Percentiles rank a stretch among this genome's conserved stretches.
phyloP scores from a whole-genome alignment of 106 monocot genomes.

The Dendrobium chrysotoxum region DNA sequence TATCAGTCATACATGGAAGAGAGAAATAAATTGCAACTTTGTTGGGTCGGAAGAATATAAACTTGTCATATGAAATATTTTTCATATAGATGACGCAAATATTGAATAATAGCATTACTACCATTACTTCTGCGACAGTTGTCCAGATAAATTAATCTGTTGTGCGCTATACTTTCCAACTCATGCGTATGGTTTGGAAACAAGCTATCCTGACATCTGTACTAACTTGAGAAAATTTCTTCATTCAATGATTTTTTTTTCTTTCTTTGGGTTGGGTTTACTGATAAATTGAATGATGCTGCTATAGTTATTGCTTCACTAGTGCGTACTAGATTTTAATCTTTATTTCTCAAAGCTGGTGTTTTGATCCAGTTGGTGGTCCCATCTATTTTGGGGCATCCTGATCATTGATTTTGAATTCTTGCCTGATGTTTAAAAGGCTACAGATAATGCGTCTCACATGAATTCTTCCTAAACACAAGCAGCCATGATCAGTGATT shows the following conservation, averaged over 20 bases:
- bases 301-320: background rate
- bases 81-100: too few species aligned
- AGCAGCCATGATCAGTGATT: background rate
- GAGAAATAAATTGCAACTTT: too few species aligned
- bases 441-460: too few species aligned
- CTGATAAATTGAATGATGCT: background rate
- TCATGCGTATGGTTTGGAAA: too few species aligned
- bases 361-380: background rate
- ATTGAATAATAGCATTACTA: too few species aligned
- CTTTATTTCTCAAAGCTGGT: background rate
- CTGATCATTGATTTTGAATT: too few species aligned
- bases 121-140: background rate
- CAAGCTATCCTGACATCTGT: background rate
- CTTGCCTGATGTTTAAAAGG: too few species aligned
- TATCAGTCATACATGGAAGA: too few species aligned
- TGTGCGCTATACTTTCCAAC: background rate
- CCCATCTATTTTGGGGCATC: background rate
- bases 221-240: background rate
- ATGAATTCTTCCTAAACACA: too few species aligned
- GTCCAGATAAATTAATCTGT: background rate
- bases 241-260: background rate
- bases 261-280: background rate
- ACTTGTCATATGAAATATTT: too few species aligned
- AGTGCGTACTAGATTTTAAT: background rate
- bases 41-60: too few species aligned